Evolutionary conservation across 768 basidiomycete species (phyloP).

Genomic region (Calocera cornea): DNA sequence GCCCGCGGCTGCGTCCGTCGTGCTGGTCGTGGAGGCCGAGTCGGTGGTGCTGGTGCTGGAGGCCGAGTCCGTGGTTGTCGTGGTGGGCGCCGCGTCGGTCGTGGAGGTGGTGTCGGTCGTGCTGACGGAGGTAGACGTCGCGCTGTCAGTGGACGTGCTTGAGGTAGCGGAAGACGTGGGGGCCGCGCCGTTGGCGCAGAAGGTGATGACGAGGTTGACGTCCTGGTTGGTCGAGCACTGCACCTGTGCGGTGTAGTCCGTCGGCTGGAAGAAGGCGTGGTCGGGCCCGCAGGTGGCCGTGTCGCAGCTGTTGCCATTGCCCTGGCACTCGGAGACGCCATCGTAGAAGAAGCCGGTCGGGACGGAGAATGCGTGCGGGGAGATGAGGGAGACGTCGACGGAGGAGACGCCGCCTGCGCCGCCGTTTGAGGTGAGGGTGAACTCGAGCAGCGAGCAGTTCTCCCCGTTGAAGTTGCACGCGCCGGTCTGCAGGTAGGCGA

Average conservation of each 20-base stretch:
- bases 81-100: not conserved
- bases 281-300: not conserved
- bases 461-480: slow-evolving; percentile 2
- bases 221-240: not conserved
- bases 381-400: not conserved
- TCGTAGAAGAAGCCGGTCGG: not conserved
- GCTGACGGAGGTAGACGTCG: not conserved
- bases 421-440: not conserved
- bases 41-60: not conserved
- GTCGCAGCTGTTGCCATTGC: not conserved
- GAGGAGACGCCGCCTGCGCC: not conserved
- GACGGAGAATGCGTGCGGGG: not conserved
- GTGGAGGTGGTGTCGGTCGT: not conserved
- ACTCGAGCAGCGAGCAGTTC: not conserved
- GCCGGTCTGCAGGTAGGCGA: not conserved
- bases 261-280: not conserved
- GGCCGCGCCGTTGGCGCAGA: not conserved
- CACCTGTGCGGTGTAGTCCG: not conserved
- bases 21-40: not conserved
- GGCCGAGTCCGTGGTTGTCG: not conserved
- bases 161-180: not conserved
- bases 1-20: not conserved
- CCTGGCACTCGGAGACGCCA: not conserved
- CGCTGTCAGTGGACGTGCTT: not conserved
- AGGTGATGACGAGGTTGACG: not conserved